Evolutionary conservation across 192 early-diverging fungal species (phyloP).

Genomic region (Coemansia sp.): DNA sequence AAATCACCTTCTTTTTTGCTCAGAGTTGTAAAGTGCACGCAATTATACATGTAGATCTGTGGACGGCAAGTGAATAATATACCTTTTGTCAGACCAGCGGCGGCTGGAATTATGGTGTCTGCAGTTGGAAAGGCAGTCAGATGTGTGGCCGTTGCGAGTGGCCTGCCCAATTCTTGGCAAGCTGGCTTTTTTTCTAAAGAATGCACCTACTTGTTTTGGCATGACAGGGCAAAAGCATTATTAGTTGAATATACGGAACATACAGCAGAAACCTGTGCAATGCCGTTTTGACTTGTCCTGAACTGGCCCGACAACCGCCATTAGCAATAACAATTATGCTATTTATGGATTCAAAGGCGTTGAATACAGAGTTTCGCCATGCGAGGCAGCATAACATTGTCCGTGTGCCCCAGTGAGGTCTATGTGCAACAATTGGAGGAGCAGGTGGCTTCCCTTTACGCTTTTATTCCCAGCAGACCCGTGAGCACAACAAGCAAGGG

Average conservation of each 20-base stretch:
- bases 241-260: no score
- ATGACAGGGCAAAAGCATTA: no score
- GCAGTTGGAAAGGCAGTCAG: no score
- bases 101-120: not conserved
- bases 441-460: not conserved
- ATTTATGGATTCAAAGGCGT: not conserved
- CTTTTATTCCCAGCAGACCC: not conserved
- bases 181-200: not conserved
- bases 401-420: not conserved
- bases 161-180: not conserved
- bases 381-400: not conserved
- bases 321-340: not conserved
- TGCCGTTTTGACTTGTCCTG: not conserved
- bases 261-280: no score
- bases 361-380: constrained; percentile 1
- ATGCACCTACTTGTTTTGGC: no score
- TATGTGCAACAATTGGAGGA: not conserved
- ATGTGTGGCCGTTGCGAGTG: not conserved
- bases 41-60: no score
- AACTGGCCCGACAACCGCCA: not conserved
- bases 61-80: not conserved
- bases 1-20: not conserved
- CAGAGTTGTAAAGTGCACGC: not conserved
- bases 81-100: not conserved
- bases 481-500: not conserved